These are phyloP conservation scores for Russula olivacea DNA, from an alignment of 768 basidiomycete genomes.

Conservation along the genomic window DNA sequence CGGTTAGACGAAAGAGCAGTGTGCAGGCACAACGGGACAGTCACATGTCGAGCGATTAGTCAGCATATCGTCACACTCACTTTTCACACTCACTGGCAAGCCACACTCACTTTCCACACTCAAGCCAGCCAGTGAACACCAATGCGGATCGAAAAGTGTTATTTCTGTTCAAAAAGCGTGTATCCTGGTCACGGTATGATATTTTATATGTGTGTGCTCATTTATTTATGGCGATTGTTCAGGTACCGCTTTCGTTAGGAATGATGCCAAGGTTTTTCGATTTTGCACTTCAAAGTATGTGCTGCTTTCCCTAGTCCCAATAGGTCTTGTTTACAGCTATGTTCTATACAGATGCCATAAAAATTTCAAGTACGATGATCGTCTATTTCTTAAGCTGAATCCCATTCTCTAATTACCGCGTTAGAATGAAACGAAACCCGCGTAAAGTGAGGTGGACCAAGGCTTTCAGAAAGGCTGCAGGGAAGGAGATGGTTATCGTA, in stretches of 20 bases:
- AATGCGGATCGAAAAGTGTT: slow-evolving; percentile 98
- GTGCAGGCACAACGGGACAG: slow-evolving; percentile 2
- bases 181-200: slow-evolving; percentile 89
- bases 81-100: too few relatives aligned
- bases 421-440: slow-evolving; percentile 98
- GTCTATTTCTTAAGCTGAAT: not conserved
- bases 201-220: not conserved
- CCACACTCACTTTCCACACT: not conserved
- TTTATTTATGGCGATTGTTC: not conserved
- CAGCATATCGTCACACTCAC: not conserved
- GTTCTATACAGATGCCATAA: slow-evolving; percentile 75
- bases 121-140: not conserved
- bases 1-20: not conserved
- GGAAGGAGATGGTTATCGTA: slow-evolving; percentile 99
- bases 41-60: slow-evolving; percentile 19
- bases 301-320: not conserved
- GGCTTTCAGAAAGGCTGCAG: slow-evolving; percentile 96
- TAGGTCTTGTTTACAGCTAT: slow-evolving; percentile 18
- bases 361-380: slow-evolving; percentile 83
- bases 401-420: not conserved
- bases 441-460: slow-evolving; percentile 99
- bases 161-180: slow-evolving; percentile 94
- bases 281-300: slow-evolving; percentile 96
- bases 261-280: slow-evolving; percentile 96
- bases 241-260: slow-evolving; percentile 95